Evolutionary conservation across 2,329 filamentous ascomycete genomes (phyloP), one percentile per base, ranked within the genome.

Genomic region (Cercospora zeina): DNA sequence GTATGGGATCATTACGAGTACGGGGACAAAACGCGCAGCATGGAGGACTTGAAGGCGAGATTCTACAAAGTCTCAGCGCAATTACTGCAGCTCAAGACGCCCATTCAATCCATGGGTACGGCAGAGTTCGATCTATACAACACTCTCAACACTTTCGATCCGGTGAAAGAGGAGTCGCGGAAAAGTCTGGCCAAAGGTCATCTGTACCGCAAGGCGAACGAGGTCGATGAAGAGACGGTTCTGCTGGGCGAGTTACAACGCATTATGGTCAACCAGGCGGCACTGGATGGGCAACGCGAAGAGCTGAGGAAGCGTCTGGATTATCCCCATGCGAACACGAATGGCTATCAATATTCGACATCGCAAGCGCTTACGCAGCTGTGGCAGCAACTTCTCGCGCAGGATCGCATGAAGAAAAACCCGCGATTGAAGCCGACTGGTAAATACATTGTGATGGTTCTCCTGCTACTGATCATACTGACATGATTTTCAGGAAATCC

Each of bases 141-240:
- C 73, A 87, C 87, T 62, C 93, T 97, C 84, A 84, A 86, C 54
- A 91, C 90, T 68, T 99, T 93, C 80, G 90, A 96, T 70, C 86
- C 92, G 0, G 82, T 85, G 14, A 87, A 90, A 69, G 95, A 99
- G 77, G 83, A 83, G 24, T 81, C 86, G 58, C 87, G 95, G 65
- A 99, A 97, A 78, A 86, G 89, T 61, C 90, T 96, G 71, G 93
- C 92, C 3, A 85, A 89, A 66, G 87, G 89, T 54, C 86, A 93
- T 51, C 83, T 97, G 67, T 86, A 87, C 53, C 86, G 95, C 42
- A 89, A 88, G 8, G 88, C 87, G 65, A 91, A 96, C 66, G 93
- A 99, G 77, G 90, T 93, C 27, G 87, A 90, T 65, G 95, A 99
- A 75, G 95, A 99, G 77, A 90, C 96, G 70, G 89, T 91, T 34